A percentile compares a stretch with the other conserved stretches of the same genome.
Evolutionary conservation across 2,329 filamentous ascomycete genomes (phyloP).

Genomic region (Pseudocercospora macadamiae): DNA sequence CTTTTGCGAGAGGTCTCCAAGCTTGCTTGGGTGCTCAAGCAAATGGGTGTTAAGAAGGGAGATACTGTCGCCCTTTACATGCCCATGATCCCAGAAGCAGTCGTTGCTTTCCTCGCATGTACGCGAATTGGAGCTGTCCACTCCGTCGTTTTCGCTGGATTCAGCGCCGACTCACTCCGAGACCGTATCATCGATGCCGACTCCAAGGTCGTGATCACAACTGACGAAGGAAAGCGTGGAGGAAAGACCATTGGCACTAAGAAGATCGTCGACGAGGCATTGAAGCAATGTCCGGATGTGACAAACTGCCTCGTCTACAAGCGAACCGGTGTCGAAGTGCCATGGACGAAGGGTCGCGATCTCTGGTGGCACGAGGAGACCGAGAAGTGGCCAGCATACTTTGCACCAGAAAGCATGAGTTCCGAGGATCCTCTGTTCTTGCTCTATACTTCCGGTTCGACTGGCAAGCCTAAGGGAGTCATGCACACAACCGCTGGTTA

Average conservation of each 20-base stretch:
- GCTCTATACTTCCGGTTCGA: slow-evolving; percentile 96
- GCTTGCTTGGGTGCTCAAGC: slow-evolving; percentile 83
- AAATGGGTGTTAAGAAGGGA: slow-evolving; percentile 95
- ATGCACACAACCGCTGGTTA: slow-evolving; percentile 98
- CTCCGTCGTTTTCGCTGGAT: slow-evolving; percentile 96
- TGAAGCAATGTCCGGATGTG: slow-evolving; percentile 93
- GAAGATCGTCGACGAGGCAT: slow-evolving; percentile 97
- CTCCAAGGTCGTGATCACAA: slow-evolving; percentile 93
- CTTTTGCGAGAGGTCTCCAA: slow-evolving; percentile 89
- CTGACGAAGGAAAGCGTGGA: slow-evolving; percentile 96
- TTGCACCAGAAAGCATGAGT: slow-evolving; percentile 84
- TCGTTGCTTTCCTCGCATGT: slow-evolving; percentile 89
- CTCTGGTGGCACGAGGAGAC: slow-evolving; percentile 99
- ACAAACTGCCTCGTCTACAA: slow-evolving; percentile 87
- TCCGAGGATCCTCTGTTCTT: slow-evolving; percentile 96
- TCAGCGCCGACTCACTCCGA: slow-evolving; percentile 92
- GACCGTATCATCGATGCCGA: slow-evolving; percentile 91
- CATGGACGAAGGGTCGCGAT: slow-evolving; percentile 86
- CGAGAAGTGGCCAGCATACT: slow-evolving; percentile 93
- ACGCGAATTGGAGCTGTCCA: slow-evolving; percentile 91
- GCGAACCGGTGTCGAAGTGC: slow-evolving; percentile 89
- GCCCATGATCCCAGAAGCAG: slow-evolving; percentile 96
- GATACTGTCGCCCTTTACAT: slow-evolving; percentile 97
- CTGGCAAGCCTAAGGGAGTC: slow-evolving; percentile 97
- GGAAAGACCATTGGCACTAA: slow-evolving; percentile 97